Conservation (phyloP, 2,329 filamentous ascomycete genomes). For the Biscogniauxia mediterranea region DNA sequence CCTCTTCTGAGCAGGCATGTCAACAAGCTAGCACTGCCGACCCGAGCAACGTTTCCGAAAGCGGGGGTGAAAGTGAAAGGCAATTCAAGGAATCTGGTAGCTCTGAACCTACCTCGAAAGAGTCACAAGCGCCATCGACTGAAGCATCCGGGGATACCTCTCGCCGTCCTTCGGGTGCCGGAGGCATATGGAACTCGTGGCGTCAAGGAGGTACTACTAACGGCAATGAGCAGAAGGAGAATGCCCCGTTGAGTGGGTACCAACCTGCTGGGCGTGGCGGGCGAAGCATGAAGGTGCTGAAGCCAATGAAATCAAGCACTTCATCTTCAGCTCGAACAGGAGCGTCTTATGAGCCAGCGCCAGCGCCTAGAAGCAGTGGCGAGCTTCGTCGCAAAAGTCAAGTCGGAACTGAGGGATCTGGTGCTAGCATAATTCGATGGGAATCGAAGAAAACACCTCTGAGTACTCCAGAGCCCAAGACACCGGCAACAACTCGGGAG, state of each 20-base stretch:
- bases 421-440: slow-evolving; percentile 44
- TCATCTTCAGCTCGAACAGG: slow-evolving; percentile 52
- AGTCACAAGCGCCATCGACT: slow-evolving; percentile 23
- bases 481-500: slow-evolving; percentile 37
- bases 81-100: slow-evolving; percentile 26
- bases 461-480: slow-evolving; percentile 26
- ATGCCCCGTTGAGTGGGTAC: slow-evolving; percentile 60
- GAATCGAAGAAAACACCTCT: slow-evolving; percentile 51
- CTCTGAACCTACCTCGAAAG: slow-evolving; percentile 29
- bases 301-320: slow-evolving; percentile 65
- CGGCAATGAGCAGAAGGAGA: slow-evolving; percentile 54
- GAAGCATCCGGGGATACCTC: slow-evolving; percentile 25
- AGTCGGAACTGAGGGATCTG: slow-evolving; percentile 33
- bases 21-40: slow-evolving; percentile 31
- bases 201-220: slow-evolving; percentile 53
- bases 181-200: slow-evolving; percentile 70
- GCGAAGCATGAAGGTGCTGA: slow-evolving; percentile 86
- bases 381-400: slow-evolving; percentile 58
- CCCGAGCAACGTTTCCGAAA: slow-evolving; percentile 42
- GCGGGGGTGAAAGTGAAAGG: slow-evolving; percentile 44
- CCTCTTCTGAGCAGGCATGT: slow-evolving; percentile 34
- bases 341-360: slow-evolving; percentile 50
- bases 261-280: slow-evolving; percentile 62
- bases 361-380: slow-evolving; percentile 42
- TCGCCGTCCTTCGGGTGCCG: slow-evolving; percentile 37